Base-by-base conservation (phyloP, 352 stramenopile genomes). In the Globisporangium alternatum region DNA sequence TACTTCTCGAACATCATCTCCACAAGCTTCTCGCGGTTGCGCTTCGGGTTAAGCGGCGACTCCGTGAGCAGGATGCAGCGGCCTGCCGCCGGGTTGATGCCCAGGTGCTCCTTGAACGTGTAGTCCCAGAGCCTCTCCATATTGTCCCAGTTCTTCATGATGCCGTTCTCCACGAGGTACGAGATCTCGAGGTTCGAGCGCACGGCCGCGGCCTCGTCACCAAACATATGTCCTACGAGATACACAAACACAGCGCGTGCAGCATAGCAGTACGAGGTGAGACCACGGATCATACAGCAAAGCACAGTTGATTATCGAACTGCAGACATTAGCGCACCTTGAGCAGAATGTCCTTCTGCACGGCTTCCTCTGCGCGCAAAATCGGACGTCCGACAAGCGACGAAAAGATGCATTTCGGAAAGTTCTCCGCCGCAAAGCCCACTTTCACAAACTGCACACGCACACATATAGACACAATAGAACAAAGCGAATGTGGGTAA, bases 101-200 rank as follows among this genome's bases (percentile, higher is more conserved):
- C 75, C 61, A 98, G 70, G 2, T 92, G 93, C 62, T 98, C 91
- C 58, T 95, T 78, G 75, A 98, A 98, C 54, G 92, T 98, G 77
- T 98, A 98, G 74, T 98, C 95, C 96, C 96, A 99, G 33, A 99
- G 77, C 65, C 97, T 92, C 74, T 98, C 89, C 95, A 99, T 98
- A 67, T 98, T 95, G 59, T 98, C 91, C 96, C 96, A 99, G 80
- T 98, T 98, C 74, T 96, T 96, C 12, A 99, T 92, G 60, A 98
- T 98, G 41, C 96, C 96, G 70, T 98, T 98, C 72, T 98, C 93
- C 28, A 99, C 91, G 13, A 87, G 90, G 75, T 96, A 96, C 68
- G 75, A 81, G 75, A 95, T 94, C 72, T 96, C 86, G 35, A 97
- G 74, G 68, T 90, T 92, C 56, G 82, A 90, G 10, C 89, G 86